Conservation (phyloP, 148 eudicot species). For the Cornus florida region DNA sequence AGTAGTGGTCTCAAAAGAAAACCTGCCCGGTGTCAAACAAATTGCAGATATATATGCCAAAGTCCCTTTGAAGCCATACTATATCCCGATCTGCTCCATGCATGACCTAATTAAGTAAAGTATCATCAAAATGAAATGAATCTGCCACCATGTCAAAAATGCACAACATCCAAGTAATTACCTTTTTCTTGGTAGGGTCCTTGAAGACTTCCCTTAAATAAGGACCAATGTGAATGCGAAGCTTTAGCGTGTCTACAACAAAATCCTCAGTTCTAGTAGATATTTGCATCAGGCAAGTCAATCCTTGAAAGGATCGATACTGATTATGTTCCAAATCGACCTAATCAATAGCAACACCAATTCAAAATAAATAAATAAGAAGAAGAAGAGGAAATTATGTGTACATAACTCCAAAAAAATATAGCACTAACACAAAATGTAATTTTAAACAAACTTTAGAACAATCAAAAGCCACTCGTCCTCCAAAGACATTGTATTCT, state of each 20-base stretch:
- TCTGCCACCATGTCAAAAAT: slow-evolving; percentile 6
- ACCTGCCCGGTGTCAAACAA: slow-evolving; percentile 91
- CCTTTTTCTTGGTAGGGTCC: slow-evolving; percentile 84
- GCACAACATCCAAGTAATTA: slow-evolving; percentile 13
- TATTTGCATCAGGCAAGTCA: slow-evolving; percentile 98
- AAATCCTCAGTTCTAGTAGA: slow-evolving; percentile 97
- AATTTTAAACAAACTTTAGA: not conserved
- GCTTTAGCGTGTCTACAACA: slow-evolving; percentile 85
- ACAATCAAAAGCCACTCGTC: not conserved
- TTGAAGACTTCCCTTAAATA: slow-evolving; percentile 86
- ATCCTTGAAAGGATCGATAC: slow-evolving; percentile 89
- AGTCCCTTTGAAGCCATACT: slow-evolving; percentile 94
- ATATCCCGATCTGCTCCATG: slow-evolving; percentile 99
- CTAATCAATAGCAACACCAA: slow-evolving; percentile 34
- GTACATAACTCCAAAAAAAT: not conserved
- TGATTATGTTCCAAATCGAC: slow-evolving; percentile 97
- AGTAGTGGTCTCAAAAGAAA: slow-evolving; percentile 11
- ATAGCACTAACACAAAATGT: not conserved
- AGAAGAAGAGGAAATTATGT: not conserved
- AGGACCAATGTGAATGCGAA: slow-evolving; percentile 86
- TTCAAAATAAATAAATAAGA: too few relatives aligned
- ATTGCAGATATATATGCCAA: slow-evolving; percentile 93
- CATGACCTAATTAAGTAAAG: slow-evolving; percentile 56
- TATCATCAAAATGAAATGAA: slow-evolving; percentile 8
- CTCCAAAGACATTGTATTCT: not conserved